Evolutionary conservation across 2,329 filamentous ascomycete genomes (phyloP), one percentile per base, ranked within the genome.

Genomic region (Claviceps arundinis): DNA sequence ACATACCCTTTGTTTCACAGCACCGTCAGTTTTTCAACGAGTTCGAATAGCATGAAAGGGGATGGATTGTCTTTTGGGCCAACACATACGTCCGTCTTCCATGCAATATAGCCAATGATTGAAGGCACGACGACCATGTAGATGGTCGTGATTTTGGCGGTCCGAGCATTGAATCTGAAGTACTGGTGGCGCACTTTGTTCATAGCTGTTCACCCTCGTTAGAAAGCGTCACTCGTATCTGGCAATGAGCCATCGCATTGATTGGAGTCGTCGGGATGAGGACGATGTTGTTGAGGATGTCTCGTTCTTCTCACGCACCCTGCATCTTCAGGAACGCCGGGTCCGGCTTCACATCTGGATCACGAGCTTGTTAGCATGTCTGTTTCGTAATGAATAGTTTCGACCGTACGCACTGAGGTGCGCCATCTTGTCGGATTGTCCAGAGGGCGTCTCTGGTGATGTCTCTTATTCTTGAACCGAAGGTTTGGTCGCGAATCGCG

Each of bases 81-180:
- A 40, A n/a, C 42, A 81, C 89, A 81, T 72, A 97, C 93, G 63
- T 97, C 91, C 56, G 84, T 90, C 64, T 80, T 81, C 67, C 87
- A 94, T 54, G 81, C 88, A 52, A 87, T 64, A 64, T 83, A 82
- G 47, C 82, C 82, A 59, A 95, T 61, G 53, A 86, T 73, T 42
- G 72, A 68, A 7, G 93, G 93, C 44, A 96, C 78, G 51, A 84
- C 72, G 37, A 82, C 72, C 54, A 85, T 78, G 69, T 91, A 96
- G 57, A 84, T 74, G 65, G 96, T 81, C 4, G 84, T 83, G 63
- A 96, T 70, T 72, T 80, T 82, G 34, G 88, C 89, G 46, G 89
- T 95, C 63, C 86, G 78, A 50, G 82, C 79, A 38, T 86, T 97
- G 88, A 89, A 97, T 69, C 89, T 81, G 80, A 97, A 98, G 80